Base-by-base conservation (phyloP, 306 rosid genomes). In the Medicago ruthenica region DNA sequence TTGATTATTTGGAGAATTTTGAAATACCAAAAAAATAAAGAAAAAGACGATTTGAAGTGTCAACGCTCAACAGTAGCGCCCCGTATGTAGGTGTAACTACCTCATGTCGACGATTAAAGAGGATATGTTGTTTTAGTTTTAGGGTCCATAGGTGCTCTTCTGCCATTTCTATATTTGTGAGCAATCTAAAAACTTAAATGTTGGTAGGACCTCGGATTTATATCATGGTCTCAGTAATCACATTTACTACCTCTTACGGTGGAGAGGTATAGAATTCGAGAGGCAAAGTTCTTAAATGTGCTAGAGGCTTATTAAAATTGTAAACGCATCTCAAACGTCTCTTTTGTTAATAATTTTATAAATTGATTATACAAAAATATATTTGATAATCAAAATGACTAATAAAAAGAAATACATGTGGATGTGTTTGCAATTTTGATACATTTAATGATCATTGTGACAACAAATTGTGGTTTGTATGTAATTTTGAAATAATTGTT, bases 41-140 rank as follows among this genome's bases (percentile, higher is more conserved):
- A n/a, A n/a, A n/a, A n/a, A n/a, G n/a, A n/a, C n/a, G n/a, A n/a
- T 40, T 37, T 37, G 70, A 17, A 9, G 27, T 64, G 22, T 64
- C 70, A 37, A 66, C 59, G 37, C 5, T 40, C 21, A 67, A 71
- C 39, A 40, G 39, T 66, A 27, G 2, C 9, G 18, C 68, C 68
- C 44, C 67, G 7, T 34, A 40, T 55, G 68, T 76, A 76, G 80
- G 80, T 67, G 60, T 27, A 76, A 67, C 80, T 55, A 75, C 61
- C 51, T 69, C 54, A 50, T 50, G 79, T 75, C 40, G 40, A 50
- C 5, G 63, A 64, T 64, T 75, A 75, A 63, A 75, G 68, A 21
- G 64, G 64, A 63, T 39, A 37, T 64, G 27, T 31, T 36, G 54
- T 50, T 75, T 64, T 13, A 7, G 53, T 70, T 36, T 18, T 36